Evolutionary conservation across 495 filamentous ascomycete genomes (phyloP), one percentile per base, ranked within the genome.

Genomic region (Neurospora sp.): DNA sequence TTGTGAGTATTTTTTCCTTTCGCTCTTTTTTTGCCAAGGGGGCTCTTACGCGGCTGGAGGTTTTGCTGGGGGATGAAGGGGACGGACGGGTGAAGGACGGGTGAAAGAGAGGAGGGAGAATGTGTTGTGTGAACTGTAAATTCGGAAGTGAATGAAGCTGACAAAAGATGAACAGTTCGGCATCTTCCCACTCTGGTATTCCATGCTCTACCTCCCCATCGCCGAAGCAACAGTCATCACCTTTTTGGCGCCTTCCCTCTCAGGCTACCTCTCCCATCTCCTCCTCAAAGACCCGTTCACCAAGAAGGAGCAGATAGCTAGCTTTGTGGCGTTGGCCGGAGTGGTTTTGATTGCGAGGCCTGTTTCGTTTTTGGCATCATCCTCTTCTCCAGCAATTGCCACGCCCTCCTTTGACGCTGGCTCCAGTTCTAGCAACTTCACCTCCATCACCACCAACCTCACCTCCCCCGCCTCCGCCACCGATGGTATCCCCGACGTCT

Each of bases 191-290:
- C 80, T 86, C 78, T 86, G 84, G 84, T 82, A 81, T 44, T 95
- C 93, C 2, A 89, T 97, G 7, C 88, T 92, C 74, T 97, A 97
- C 78, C 89, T 98, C 4, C 92, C 94, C 1, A 85, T 98, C 0
- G 91, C 93, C 6, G 95, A 98, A 77, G 94, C 96, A 12, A 97
- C 93, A 0, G 96, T 98, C 0, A 90, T 98, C 62, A 97, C 93
- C 62, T 98, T 98, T 78, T 87, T 98, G 1, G 89, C 92, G 0
- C 96, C 96, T 0, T 90, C 90, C 18, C 85, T 97, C 3, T 87
- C 92, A n/a, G 92, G 93, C 70, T 97, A 93, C 79, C 90, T 90
- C 12, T 97, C 94, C 79, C 92, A 91, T 18, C 79, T 94, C 23
- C 83, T 97, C 20, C 84, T 92, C 66, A 84, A 85, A 31, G 92